Percentiles rank a stretch among this genome's conserved stretches.
Conservation (phyloP, 306 rosid species). For the Cicer yamashitae region DNA sequence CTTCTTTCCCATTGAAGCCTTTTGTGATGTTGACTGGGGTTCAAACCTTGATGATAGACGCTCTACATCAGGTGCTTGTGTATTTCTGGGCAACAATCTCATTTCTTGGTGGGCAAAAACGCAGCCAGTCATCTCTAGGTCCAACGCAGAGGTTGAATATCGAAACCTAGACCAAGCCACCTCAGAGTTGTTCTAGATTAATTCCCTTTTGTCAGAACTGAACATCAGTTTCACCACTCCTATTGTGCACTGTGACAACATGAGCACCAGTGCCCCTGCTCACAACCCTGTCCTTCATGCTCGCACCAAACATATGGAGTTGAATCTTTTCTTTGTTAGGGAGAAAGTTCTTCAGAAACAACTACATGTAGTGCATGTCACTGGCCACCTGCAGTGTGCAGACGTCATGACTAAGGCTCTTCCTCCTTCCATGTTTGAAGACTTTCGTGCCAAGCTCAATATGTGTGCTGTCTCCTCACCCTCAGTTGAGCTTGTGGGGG, state of each 20-base stretch:
- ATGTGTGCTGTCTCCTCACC: too few species aligned
- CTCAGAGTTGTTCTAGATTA: background rate
- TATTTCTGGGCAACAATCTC: background rate
- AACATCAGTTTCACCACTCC: background rate
- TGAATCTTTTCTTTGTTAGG: background rate
- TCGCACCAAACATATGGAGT: background rate
- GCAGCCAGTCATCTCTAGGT: background rate
- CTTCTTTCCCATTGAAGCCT: too few species aligned
- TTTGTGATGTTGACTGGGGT: background rate
- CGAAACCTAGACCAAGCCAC: background rate
- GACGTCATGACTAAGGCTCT: too few species aligned
- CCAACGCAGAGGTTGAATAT: background rate
- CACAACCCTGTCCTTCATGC: background rate
- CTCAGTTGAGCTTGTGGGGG: too few species aligned
- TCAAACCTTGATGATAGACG: background rate
- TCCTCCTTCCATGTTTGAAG: too few species aligned
- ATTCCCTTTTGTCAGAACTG: background rate
- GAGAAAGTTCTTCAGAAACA: too few species aligned
- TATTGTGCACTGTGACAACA: background rate
- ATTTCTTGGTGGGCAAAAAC: background rate
- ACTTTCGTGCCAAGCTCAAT: too few species aligned
- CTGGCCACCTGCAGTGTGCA: too few species aligned
- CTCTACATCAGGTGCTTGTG: background rate
- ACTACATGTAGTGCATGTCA: too few species aligned
- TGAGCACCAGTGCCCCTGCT: background rate